Percentiles rank a stretch among this genome's conserved stretches.
Conservation (phyloP, 305 asterid species). For the Andrographis paniculata region DNA sequence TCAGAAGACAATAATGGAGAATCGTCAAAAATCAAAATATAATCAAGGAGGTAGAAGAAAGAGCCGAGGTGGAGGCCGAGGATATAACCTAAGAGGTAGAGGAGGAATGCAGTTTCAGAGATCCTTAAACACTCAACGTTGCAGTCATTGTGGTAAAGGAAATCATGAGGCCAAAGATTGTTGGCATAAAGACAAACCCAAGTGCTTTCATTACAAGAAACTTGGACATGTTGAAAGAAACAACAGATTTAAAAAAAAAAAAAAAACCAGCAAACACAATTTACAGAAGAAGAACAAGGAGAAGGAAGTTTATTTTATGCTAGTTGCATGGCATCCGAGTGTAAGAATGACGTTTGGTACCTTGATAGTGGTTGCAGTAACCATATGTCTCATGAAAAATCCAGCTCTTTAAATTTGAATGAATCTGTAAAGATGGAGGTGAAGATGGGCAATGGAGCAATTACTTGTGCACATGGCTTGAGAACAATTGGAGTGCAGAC, state of each 20-base stretch:
- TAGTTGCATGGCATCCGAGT: neutral
- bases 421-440: slow-evolving; percentile 3
- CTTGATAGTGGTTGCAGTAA: slow-evolving; percentile 6
- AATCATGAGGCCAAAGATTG: neutral
- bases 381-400: neutral
- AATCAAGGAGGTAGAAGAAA: neutral
- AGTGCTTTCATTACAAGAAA: neutral
- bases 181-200: slow-evolving; percentile 6
- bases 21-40: neutral
- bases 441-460: slow-evolving; percentile 4
- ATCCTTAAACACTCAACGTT: neutral
- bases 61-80: neutral
- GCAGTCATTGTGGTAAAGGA: neutral
- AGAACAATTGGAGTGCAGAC: slow-evolving; percentile 3
- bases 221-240: slow-evolving; percentile 4
- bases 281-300: neutral
- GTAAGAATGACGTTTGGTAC: neutral
- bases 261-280: slow-evolving; percentile 1
- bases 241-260: slow-evolving; percentile 1
- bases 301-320: neutral
- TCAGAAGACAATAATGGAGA: neutral
- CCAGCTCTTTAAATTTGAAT: neutral
- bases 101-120: slow-evolving; percentile 1
- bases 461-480: neutral
- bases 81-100: neutral